Evolutionary conservation across 345 rosid genomes (phyloP).

Genomic region (Euphorbia tirucalli): DNA sequence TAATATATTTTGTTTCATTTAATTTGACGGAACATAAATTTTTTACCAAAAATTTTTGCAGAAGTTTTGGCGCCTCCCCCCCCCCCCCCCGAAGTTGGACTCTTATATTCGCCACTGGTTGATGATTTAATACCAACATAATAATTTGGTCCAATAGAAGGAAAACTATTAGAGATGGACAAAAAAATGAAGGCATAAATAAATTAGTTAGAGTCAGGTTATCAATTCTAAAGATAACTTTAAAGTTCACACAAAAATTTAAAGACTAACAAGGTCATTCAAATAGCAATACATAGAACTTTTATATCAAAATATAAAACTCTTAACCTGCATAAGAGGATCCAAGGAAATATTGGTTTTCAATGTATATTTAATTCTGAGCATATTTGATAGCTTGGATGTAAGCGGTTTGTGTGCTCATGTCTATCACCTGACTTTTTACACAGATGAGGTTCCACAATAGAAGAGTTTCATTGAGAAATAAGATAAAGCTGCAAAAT

Average conservation of each 20-base stretch:
- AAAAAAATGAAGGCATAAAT: not conserved
- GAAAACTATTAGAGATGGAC: not conserved
- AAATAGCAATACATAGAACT: not conserved
- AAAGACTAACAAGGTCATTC: not conserved
- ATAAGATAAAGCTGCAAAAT: slow-evolving; percentile 8
- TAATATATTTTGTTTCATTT: too few species aligned
- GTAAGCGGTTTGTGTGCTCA: slow-evolving; percentile 92
- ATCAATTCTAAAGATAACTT: not conserved
- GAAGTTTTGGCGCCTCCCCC: too few species aligned
- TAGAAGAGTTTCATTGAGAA: not conserved
- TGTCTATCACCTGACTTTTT: slow-evolving; percentile 72
- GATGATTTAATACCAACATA: not conserved
- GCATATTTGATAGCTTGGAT: slow-evolving; percentile 97
- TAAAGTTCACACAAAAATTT: not conserved
- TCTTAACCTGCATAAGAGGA: slow-evolving; percentile 93
- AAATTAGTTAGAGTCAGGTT: not conserved
- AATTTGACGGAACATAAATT: too few species aligned
- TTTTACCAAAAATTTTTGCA: too few species aligned
- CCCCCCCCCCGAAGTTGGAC: too few species aligned
- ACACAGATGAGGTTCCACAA: slow-evolving; percentile 73
- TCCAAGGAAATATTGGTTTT: slow-evolving; percentile 97
- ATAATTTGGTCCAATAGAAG: not conserved
- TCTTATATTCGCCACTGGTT: too few species aligned
- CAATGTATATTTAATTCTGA: slow-evolving; percentile 88
- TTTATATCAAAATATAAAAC: slow-evolving; percentile 4